Percentiles rank a stretch among this genome's conserved stretches.
phyloP scores from a whole-genome alignment of 2,329 filamentous ascomycete genomes.

The Paraphoma chrysanthemicola region DNA sequence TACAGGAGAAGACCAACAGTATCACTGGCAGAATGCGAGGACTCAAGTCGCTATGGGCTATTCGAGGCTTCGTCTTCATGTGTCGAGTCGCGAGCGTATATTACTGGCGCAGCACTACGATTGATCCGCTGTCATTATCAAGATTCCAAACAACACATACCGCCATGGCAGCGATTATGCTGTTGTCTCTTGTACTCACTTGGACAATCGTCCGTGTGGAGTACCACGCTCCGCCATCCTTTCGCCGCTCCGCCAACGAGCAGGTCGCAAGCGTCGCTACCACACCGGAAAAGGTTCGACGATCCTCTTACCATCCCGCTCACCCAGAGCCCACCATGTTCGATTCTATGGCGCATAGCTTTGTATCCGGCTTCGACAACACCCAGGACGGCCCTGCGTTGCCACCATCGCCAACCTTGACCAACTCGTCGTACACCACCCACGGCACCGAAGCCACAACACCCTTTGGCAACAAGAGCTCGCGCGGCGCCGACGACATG shows the following conservation, averaged over 20 bases:
- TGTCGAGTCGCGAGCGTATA: slow-evolving; percentile 57
- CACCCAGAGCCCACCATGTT: slow-evolving; percentile 38
- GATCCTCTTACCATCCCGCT: slow-evolving; percentile 31
- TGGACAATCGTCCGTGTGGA: slow-evolving; percentile 65
- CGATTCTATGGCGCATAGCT: slow-evolving; percentile 44
- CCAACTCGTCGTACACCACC: slow-evolving; percentile 27
- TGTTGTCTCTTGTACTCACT: slow-evolving; percentile 33
- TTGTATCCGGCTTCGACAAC: slow-evolving; percentile 47
- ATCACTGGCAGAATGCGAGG: slow-evolving; percentile 61
- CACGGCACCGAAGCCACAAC: slow-evolving; percentile 36
- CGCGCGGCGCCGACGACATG: slow-evolving; percentile 65
- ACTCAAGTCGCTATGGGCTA: slow-evolving; percentile 69
- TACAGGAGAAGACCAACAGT: slow-evolving; percentile 68
- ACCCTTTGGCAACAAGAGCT: slow-evolving; percentile 18
- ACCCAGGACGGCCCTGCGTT: slow-evolving; percentile 27
- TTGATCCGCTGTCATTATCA: slow-evolving; percentile 27
- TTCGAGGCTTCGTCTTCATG: slow-evolving; percentile 66
- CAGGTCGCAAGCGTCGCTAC: slow-evolving; percentile 29
- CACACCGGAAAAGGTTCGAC: slow-evolving; percentile 23
- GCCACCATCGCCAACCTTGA: slow-evolving; percentile 44
- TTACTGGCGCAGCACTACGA: slow-evolving; percentile 31
- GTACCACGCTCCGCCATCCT: slow-evolving; percentile 49
- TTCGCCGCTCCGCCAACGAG: slow-evolving; percentile 32
- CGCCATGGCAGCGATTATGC: slow-evolving; percentile 55
- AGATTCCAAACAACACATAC: slow-evolving; percentile 61